phyloP scores from a whole-genome alignment of 345 rosid species.

The Euclidium syriacum region DNA sequence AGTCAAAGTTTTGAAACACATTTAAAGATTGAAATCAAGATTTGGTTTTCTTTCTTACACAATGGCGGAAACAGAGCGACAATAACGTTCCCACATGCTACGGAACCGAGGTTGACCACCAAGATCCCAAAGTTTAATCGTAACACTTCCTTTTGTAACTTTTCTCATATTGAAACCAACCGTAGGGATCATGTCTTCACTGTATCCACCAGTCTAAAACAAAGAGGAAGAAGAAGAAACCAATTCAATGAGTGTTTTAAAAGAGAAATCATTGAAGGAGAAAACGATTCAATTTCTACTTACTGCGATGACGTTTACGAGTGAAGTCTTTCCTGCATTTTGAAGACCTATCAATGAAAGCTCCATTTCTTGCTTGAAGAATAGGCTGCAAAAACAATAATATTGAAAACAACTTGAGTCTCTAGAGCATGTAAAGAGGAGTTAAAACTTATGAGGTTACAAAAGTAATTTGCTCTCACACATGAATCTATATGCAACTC shows the following conservation, averaged over 20 bases:
- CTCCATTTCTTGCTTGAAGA: constrained; percentile 89
- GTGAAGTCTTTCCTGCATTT: constrained; percentile 86
- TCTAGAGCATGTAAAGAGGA: too few relatives aligned
- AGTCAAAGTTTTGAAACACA: neutral
- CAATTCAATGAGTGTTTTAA: constrained; percentile 12
- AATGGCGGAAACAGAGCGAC: constrained; percentile 86
- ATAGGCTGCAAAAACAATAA: constrained; percentile 49
- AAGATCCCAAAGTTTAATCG: constrained; percentile 92
- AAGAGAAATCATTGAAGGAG: neutral
- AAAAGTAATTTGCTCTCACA: neutral
- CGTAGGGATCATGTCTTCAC: constrained; percentile 92
- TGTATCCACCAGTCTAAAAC: constrained; percentile 77
- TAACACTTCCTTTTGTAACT: constrained; percentile 93
- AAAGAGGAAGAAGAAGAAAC: constrained; percentile 23
- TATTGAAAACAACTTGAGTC: neutral
- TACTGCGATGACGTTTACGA: constrained; percentile 75
- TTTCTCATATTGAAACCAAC: constrained; percentile 96
- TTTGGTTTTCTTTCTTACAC: too few relatives aligned
- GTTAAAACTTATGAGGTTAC: too few relatives aligned
- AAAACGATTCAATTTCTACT: constrained; percentile 32
- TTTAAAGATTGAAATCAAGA: too few relatives aligned
- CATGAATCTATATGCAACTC: neutral
- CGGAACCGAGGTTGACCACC: constrained; percentile 97
- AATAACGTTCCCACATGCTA: constrained; percentile 95
- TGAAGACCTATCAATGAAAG: constrained; percentile 84